These are phyloP conservation scores for Hymenoscyphus fraxineus DNA, from an alignment of 2,329 filamentous ascomycete genomes.

Conservation along the genomic window DNA sequence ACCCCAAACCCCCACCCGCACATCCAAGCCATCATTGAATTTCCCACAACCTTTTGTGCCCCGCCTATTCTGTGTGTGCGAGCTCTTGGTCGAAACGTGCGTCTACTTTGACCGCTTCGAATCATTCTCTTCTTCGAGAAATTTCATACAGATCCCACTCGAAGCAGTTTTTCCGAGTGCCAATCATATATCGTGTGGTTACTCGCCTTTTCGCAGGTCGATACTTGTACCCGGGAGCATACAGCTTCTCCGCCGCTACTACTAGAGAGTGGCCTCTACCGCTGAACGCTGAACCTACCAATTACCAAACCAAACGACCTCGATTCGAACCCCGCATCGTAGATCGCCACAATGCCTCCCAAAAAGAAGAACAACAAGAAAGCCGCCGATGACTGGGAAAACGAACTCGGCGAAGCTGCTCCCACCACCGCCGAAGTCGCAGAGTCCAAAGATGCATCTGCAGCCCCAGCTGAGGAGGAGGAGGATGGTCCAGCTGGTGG, in stretches of 20 bases:
- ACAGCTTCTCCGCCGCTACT: not conserved
- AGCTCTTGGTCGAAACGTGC: not conserved
- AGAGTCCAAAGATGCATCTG: constrained; percentile 44
- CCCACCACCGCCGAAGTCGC: constrained; percentile 48
- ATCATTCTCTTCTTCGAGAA: not conserved
- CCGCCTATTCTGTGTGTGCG: not conserved
- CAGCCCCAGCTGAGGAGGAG: constrained; percentile 45
- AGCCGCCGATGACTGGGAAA: constrained; percentile 90
- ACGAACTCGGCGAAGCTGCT: constrained; percentile 75
- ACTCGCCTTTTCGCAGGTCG: not conserved
- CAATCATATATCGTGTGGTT: not conserved
- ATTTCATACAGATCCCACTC: not conserved
- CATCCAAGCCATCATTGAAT: not conserved
- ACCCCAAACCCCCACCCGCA: not conserved
- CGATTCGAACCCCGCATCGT: not conserved
- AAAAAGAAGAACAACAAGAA: constrained; percentile 94
- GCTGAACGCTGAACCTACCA: not conserved
- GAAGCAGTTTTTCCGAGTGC: not conserved
- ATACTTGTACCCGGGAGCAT: not conserved
- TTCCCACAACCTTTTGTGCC: not conserved
- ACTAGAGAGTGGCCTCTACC: not conserved
- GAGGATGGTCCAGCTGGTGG: constrained; percentile 53
- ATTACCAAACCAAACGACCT: not conserved
- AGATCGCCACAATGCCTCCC: constrained; percentile 68
- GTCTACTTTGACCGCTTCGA: not conserved